These are phyloP conservation scores for Neodidymelliopsis sp. DNA, from an alignment of 2,329 filamentous ascomycete species.

Conservation along the genomic window DNA sequence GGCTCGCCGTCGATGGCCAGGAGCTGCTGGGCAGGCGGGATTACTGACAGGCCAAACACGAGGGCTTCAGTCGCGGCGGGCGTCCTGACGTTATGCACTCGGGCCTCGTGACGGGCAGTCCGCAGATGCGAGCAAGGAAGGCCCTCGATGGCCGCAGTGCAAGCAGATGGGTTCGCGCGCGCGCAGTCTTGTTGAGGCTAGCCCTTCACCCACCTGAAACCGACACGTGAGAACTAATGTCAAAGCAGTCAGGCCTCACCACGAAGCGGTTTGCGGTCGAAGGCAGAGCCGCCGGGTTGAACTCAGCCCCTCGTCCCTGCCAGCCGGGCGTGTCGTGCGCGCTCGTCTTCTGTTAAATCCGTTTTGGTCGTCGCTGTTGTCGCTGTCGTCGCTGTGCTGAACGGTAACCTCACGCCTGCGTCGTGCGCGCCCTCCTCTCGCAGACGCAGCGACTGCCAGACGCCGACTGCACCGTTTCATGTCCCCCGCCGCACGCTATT, in stretches of 20 bases:
- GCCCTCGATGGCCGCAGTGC: slow-evolving; percentile 5
- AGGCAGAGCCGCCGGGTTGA: slow-evolving; percentile 27
- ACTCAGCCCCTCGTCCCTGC: slow-evolving; percentile 26
- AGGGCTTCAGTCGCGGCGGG: neutral
- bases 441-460: neutral
- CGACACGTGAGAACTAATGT: slow-evolving; percentile 23
- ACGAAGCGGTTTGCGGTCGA: slow-evolving; percentile 21
- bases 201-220: slow-evolving; percentile 9
- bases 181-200: slow-evolving; percentile 1
- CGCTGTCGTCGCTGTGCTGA: too few species aligned
- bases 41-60: slow-evolving; percentile 1
- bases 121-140: slow-evolving; percentile 10
- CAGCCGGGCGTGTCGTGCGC: slow-evolving; percentile 6
- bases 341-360: neutral
- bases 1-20: neutral
- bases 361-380: neutral
- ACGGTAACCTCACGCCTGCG: slow-evolving; percentile 1
- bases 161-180: neutral
- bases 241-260: slow-evolving; percentile 28
- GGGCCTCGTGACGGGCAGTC: slow-evolving; percentile 11
- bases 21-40: neutral
- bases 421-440: slow-evolving; percentile 13
- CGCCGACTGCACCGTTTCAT: slow-evolving; percentile 9
- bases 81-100: slow-evolving; percentile 2
- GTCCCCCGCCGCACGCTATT: slow-evolving; percentile 19